A percentile compares a stretch with the other conserved stretches of the same genome.
Evolutionary conservation across 352 stramenopile species (phyloP).

Genomic region (Globisporangium irregulare): DNA sequence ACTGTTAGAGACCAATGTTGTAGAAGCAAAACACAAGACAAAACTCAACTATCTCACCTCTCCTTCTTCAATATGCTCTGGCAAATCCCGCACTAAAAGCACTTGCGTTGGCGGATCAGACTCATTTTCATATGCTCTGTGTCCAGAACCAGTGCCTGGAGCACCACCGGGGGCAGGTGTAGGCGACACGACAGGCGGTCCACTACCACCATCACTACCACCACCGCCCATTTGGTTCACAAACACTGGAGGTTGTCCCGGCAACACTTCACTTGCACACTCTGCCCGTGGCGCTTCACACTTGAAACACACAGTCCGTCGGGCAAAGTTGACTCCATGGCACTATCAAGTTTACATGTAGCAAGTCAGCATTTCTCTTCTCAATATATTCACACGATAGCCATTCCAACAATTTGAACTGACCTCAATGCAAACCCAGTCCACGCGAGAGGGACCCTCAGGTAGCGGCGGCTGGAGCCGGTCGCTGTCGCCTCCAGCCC

Average conservation of each 20-base stretch:
- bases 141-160: neutral
- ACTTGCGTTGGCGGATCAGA: constrained; percentile 47
- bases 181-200: neutral
- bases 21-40: neutral
- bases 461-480: neutral
- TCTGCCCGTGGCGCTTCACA: constrained; percentile 45
- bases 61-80: constrained; percentile 68
- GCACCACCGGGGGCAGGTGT: neutral
- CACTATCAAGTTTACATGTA: constrained; percentile 38
- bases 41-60: constrained; percentile 38
- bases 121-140: constrained; percentile 13
- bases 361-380: neutral
- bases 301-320: constrained; percentile 66
- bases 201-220: neutral
- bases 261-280: constrained; percentile 34
- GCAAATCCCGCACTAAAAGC: constrained; percentile 66
- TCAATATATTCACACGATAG: neutral
- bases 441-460: constrained; percentile 22
- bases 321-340: constrained; percentile 68
- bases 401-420: neutral
- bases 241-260: neutral
- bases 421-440: constrained; percentile 77
- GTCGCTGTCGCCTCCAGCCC: constrained; percentile 12
- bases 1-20: neutral
- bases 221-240: neutral